phyloP scores from a whole-genome alignment of 2,329 filamentous ascomycete species.

The Colletotrichum destructivum region DNA sequence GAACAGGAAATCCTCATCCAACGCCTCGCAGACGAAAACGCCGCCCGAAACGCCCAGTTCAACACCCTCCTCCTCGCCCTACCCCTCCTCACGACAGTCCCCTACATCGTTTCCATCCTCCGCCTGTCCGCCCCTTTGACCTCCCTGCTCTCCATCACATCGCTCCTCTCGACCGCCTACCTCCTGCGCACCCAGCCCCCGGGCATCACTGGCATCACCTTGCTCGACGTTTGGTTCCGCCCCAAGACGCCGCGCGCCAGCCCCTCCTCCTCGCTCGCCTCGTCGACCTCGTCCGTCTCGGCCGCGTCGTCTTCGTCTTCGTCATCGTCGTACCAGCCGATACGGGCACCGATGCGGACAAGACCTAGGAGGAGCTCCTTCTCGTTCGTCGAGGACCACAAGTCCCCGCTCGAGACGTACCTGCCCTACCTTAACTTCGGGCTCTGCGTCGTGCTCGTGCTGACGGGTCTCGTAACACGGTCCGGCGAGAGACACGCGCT shows the following conservation, averaged over 20 bases:
- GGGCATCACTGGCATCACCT: conserved; percentile 65
- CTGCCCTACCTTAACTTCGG: conserved; percentile 73
- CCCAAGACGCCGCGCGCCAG: conserved; percentile 44
- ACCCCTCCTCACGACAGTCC: conserved; percentile 69
- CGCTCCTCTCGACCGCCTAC: conserved; percentile 74
- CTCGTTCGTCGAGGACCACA: conserved; percentile 41
- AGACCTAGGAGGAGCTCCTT: conserved; percentile 43
- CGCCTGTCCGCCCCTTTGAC: conserved; percentile 29
- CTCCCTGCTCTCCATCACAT: conserved; percentile 59
- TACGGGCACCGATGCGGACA: conserved; percentile 23
- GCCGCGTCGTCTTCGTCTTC: conserved; percentile 22
- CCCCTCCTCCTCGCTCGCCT: conserved; percentile 30
- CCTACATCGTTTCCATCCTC: conserved; percentile 68
- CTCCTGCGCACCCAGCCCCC: conserved; percentile 71
- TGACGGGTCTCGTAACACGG: conserved; percentile 59
- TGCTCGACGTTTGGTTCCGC: conserved; percentile 62
- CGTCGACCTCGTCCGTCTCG: conserved; percentile 33
- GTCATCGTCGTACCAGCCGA: conserved; percentile 9
- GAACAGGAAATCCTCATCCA: conserved; percentile 77
- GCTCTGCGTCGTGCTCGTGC: conserved; percentile 67
- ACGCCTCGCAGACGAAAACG: conserved; percentile 69
- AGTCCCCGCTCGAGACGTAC: conserved; percentile 68
- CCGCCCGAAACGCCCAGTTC: conserved; percentile 71
- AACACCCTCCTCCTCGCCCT: conserved; percentile 71
- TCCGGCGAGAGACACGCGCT: conserved; percentile 49